Evolutionary conservation across 306 rosid species (phyloP), one percentile per base, ranked within the genome.

Genomic region (Glycine tomentella): DNA sequence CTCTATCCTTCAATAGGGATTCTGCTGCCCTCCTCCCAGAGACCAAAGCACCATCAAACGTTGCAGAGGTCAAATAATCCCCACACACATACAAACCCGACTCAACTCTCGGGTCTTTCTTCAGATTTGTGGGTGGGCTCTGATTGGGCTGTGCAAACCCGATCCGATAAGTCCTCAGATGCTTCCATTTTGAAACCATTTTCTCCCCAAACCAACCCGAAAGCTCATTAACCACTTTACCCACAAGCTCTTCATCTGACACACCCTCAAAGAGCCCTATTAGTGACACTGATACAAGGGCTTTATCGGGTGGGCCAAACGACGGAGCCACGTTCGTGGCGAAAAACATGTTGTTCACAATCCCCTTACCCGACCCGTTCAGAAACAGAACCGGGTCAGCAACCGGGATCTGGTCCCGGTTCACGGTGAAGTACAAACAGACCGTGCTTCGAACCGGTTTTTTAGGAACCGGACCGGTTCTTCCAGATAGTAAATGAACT

Each of bases 331-430:
- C 99, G 40, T 91, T 95, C 0, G 99, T 95, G 0, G 90, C 93
- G 53, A 95, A 95, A 74, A 92, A 95, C 97, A 95, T 95, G 79
- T 95, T 95, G 12, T 93, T 95, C 81, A 95, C 95, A 25, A 95
- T 81, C 9, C 97, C 99, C 25, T 86, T 79, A 6, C 99, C 97
- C 45, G 97, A 95, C 9, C 97, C 97, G 3, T 95, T 95, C 0
- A 95, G 62, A 66, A 89, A 87, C 52, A 95, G 77, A 8, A 93
- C 86, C 45, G 95, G 94, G 0, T 91, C 97, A 0, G 0, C 8
- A 51, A 86, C 86, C 65, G 94, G 97, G 17, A 95, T 82, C 38
- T 80, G 62, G 1, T 20, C 83, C 56, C 69, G 82, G 15, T 89
- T 86, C 7, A 92, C 77, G 0, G 88, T 65, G 66, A 93, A 91